phyloP scores from a whole-genome alignment of 2,329 filamentous ascomycete genomes.

The Xylariales sp. region DNA sequence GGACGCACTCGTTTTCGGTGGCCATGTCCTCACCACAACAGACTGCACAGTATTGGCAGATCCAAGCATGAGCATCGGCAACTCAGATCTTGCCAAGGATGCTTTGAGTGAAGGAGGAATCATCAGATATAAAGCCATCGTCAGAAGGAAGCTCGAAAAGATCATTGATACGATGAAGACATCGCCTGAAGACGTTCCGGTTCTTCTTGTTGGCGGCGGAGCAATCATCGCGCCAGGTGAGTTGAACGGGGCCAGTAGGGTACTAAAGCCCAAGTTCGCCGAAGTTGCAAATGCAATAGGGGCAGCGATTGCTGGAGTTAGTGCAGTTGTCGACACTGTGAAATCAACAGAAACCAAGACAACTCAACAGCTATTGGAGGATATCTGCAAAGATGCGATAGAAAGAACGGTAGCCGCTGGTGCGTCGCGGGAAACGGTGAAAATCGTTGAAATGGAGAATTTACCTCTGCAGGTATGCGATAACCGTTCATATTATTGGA shows the following conservation, averaged over 20 bases:
- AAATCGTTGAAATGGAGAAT: conserved; percentile 47
- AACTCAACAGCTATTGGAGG: conserved; percentile 31
- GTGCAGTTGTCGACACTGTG: conserved; percentile 46
- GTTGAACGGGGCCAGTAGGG: conserved; percentile 50
- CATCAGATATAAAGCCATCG: conserved; percentile 17
- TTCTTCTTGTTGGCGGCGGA: conserved; percentile 60
- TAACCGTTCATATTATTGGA: background rate
- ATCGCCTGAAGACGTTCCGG: conserved; percentile 52
- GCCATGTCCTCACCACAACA: conserved; percentile 52
- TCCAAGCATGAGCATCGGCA: conserved; percentile 34
- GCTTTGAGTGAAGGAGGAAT: conserved; percentile 20
- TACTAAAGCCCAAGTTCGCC: conserved; percentile 52
- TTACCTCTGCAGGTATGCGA: conserved; percentile 45
- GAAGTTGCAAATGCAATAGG: conserved; percentile 62
- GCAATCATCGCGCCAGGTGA: conserved; percentile 33
- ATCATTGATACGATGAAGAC: conserved; percentile 59
- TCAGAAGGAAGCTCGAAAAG: conserved; percentile 25
- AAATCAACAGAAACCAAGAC: conserved; percentile 41
- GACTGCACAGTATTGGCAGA: conserved; percentile 42
- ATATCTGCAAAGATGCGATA: conserved; percentile 36
- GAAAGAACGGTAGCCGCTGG: conserved; percentile 41
- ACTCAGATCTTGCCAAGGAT: conserved; percentile 23
- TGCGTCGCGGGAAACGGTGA: conserved; percentile 37
- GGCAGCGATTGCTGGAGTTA: conserved; percentile 57
- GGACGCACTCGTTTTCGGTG: conserved; percentile 53